Evolutionary conservation across 2,329 filamentous ascomycete species (phyloP).

Genomic region (Trichoderma atrobrunneum): DNA sequence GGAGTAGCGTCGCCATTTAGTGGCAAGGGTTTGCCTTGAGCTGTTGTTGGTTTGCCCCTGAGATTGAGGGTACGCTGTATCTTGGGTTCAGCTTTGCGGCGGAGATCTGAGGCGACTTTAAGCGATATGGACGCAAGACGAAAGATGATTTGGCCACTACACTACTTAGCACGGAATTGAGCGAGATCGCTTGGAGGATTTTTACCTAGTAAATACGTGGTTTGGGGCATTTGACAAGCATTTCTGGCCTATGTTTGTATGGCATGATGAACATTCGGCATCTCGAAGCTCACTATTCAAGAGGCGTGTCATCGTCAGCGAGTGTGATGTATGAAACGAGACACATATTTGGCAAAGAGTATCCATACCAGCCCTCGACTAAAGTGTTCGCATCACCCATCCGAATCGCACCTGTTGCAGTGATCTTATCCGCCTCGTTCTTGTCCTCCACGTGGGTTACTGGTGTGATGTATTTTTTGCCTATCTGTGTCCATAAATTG

Average conservation of each 20-base stretch:
- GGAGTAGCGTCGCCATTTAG: neutral
- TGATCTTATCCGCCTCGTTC: neutral
- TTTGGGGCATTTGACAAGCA: constrained; percentile 36
- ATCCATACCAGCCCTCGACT: constrained; percentile 26
- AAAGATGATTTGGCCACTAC: constrained; percentile 39
- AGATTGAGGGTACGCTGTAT: constrained; percentile 36
- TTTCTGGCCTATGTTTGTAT: constrained; percentile 33
- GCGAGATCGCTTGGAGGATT: neutral
- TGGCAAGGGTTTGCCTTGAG: neutral
- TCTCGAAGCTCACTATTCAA: constrained; percentile 35
- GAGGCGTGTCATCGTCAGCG: neutral
- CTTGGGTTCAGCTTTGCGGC: constrained; percentile 29
- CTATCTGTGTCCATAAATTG: constrained; percentile 42
- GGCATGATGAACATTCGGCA: constrained; percentile 35
- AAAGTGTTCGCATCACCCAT: constrained; percentile 36
- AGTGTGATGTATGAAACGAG: no score
- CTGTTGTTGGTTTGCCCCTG: constrained; percentile 22
- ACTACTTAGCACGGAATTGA: neutral
- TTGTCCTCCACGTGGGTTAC: constrained; percentile 26
- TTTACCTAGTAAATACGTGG: constrained; percentile 39
- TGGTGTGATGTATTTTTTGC: constrained; percentile 41
- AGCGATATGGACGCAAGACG: constrained; percentile 31
- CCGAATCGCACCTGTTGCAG: constrained; percentile 27
- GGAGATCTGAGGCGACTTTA: constrained; percentile 23
- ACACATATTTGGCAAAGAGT: neutral